Evolutionary conservation across 139 green algal genomes (phyloP), one percentile per base, ranked within the genome.

Genomic region (Chlamydomonas eustigma): DNA sequence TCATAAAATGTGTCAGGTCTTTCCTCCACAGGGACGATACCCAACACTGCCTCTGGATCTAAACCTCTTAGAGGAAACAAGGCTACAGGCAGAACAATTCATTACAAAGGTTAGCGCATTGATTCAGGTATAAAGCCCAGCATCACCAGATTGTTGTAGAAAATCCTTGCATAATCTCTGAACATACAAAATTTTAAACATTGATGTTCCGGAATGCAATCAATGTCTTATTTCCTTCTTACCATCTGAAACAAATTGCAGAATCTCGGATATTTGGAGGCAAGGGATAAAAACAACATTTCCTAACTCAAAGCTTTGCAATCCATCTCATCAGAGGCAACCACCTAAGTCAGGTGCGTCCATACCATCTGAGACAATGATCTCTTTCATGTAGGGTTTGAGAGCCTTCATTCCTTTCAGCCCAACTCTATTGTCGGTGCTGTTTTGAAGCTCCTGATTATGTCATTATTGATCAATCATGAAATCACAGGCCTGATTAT

Each of bases 361-460:
- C 68, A 65, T 50, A 91, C 86, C 78, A 35, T 88, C 81, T 0
- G 77, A 80, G 1, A 88, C 68, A 24, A 91, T 87, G 31, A 91
- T 81, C 34, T 84, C 71, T 39, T 85, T 83, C 80, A 90, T 80
- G 71, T 80, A 88, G 0, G 71, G 37, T 52, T 81, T 81, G 1
- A 91, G 50, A 0, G 22, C 38, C 76, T 91, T 87, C 80, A 91
- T 91, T 6, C 82, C 73, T 1, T 66, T 58, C 39, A 90, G 32
- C 0, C 65, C 65, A 3, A 72, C 65, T 22, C 18, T 31, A 5
- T 68, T 68, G 52, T 68, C 52, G n/a, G 22, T 6, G 52, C 34
- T 68, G 52, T 68, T 68, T 28, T 68, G 52, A 22, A 68, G 52
- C 52, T 68, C 52, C 52, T 68, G 52, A 22, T 37, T 58, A 28